Base-by-base conservation (phyloP, 805 yeast species). In the Metschnikowia shivogae region DNA sequence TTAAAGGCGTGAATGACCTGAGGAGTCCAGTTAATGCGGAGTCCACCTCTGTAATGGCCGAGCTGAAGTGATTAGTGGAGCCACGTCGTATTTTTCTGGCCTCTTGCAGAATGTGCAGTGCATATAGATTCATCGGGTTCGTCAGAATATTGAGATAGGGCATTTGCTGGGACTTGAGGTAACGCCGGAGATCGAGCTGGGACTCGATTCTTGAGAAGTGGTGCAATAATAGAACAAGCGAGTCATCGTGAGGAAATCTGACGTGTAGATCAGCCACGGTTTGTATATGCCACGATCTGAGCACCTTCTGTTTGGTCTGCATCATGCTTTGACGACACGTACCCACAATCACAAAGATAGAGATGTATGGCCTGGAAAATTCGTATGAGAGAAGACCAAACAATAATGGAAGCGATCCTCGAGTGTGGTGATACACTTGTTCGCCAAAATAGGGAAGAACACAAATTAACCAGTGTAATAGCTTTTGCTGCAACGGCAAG, bases 401-500 rank as follows among this genome's bases (percentile, higher is more conserved):
- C 34, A 53, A 46, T 11, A 53, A 31, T 6, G 57, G 58, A 26
- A 49, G 46, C 10, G 43, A 31, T 3, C 42, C 39, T 4, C 44
- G 46, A 11, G 52, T 43, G 7, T n/a, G 14, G 4, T 24, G 26
- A 17, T 42, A 39, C 4, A 39, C 28, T 13, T 26, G 35, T 5
- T 5, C 29, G 2, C 55, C 58, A 19, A 49, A 53, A 20, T 45
- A 43, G 4, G 53, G 58, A 14, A 53, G 45, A 5, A 29, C 34
- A 6, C 43, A 33, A 2, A 55, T n/a, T 8, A 48, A 46, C 58
- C 58, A 55, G n/a, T 40, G 45, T 22, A 55, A 44, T 9, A 55
- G 34, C 24, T 24, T 36, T 33, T 44, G 49, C 34, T 53, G 57
- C 22, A 45, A 36, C 3, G 49, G 36, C 26, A 41, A 26, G 13